Base-by-base conservation (phyloP, 177 flowering plant species). In the Vitis hybrid region DNA sequence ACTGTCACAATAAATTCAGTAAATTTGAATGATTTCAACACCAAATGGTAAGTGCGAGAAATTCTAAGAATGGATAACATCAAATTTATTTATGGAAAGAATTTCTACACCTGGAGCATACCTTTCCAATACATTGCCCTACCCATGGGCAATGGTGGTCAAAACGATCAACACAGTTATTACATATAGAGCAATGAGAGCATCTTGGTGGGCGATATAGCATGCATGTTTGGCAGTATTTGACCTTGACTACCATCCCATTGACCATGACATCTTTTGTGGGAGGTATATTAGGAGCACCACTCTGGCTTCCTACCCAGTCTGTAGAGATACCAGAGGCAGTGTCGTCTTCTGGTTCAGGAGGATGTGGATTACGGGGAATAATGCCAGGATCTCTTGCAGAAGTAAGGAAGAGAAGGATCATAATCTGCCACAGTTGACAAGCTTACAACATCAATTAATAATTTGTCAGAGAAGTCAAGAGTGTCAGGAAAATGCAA, bases 91-190 rank as follows among this genome's bases (percentile, higher is more conserved):
- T 7, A 40, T 40, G 24, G 11, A 51, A 48, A 14, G 56, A 49
- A 52, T 55, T 6, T 51, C 18, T 7, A 55, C 46, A 60, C 19
- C 2, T 10, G 21, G 72, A 72, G 16, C 68, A 24, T 79, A 87
- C 93, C 88, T 79, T 81, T 40, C 30, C 30, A 27, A 27, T 87
- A 76, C 93, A 27, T 67, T 89, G 93, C 40, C 93, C 93, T 56
- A 89, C 91, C 93, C 93, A 89, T 48, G 93, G 93, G 70, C 93
- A 89, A 66, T 89, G 93, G 68, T 89, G 93, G 83, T 89, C 93
- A 80, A 89, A 89, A 46, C 86, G 88, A 76, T 89, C 89, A 58
- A 89, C 93, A 66, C 92, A 88, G 68, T 88, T 88, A 64, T 86
- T 85, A 72, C 92, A 88, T 62, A 84, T 82, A 30, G 92, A 87